phyloP scores from a whole-genome alignment of 345 rosid genomes.

The Heritiera fomes region DNA sequence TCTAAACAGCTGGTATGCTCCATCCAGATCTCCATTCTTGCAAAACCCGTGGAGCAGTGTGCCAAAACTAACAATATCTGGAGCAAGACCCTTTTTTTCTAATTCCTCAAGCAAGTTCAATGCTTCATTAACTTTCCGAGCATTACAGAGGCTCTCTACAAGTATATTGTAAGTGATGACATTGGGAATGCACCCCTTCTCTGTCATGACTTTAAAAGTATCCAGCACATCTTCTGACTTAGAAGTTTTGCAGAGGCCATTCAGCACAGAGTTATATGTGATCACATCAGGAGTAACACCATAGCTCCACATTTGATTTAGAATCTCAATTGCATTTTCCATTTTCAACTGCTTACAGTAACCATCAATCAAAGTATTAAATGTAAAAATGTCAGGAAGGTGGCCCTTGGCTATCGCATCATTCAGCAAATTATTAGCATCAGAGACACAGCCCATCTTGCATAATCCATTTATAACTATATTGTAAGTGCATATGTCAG shows the following conservation, averaged over 20 bases:
- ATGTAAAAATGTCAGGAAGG: conserved; percentile 77
- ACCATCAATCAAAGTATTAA: conserved; percentile 87
- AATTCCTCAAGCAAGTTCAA: conserved; percentile 61
- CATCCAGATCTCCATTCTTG: conserved; percentile 60
- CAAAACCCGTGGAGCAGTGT: conserved; percentile 71
- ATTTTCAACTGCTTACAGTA: conserved; percentile 72
- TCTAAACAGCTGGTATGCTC: conserved; percentile 62
- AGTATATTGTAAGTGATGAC: conserved; percentile 75
- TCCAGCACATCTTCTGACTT: conserved; percentile 81
- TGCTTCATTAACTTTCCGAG: conserved; percentile 62
- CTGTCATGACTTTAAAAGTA: conserved; percentile 62
- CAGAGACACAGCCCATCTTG: conserved; percentile 82
- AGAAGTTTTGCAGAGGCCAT: conserved; percentile 85
- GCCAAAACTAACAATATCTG: conserved; percentile 65
- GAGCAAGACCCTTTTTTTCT: conserved; percentile 50
- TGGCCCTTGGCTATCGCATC: conserved; percentile 70
- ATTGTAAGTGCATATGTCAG: conserved; percentile 81
- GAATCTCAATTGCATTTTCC: conserved; percentile 66
- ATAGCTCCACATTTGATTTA: conserved; percentile 63
- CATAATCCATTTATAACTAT: conserved; percentile 77
- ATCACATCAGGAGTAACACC: conserved; percentile 76
- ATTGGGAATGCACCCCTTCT: conserved; percentile 76
- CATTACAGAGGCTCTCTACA: conserved; percentile 84
- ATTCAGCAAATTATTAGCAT: conserved; percentile 66
- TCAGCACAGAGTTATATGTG: conserved; percentile 83